A percentile compares a stretch with the other conserved stretches of the same genome.
Evolutionary conservation across 108 stramenopile genomes (phyloP).

Genomic region (Nannochloropsis oceanica): DNA sequence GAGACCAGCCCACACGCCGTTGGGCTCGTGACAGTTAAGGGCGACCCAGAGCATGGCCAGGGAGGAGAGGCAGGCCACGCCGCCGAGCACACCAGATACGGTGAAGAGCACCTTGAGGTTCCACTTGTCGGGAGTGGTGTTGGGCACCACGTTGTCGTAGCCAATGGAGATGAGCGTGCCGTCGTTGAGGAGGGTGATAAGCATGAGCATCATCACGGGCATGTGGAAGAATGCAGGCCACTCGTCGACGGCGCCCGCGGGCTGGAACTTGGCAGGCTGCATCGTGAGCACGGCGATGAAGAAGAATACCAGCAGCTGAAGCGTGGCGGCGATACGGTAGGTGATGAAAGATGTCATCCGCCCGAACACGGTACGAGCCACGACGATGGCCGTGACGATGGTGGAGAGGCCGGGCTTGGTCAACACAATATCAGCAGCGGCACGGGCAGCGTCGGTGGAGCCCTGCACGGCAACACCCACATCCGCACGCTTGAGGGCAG

Average conservation of each 20-base stretch:
- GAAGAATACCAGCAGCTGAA: constrained; percentile 53
- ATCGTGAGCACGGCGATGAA: constrained; percentile 3
- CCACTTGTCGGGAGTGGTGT: no score
- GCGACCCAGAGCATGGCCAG: background rate
- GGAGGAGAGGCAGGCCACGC: constrained; percentile 16
- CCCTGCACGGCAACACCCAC: no score
- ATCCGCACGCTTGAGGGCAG: constrained; percentile 64
- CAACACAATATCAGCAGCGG: constrained; percentile 65
- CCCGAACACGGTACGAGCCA: constrained; percentile 55
- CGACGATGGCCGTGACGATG: constrained; percentile 57
- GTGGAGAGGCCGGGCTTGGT: constrained; percentile 58
- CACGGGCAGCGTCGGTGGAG: no score
- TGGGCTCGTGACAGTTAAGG: background rate
- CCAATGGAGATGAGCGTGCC: no score
- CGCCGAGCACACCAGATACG: constrained; percentile 8
- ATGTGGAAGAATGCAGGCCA: no score
- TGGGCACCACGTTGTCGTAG: no score
- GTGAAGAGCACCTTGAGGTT: constrained; percentile 8
- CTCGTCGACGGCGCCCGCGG: background rate
- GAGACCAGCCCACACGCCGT: background rate
- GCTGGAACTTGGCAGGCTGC: constrained; percentile 7
- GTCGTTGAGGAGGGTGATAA: no score
- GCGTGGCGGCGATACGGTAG: constrained; percentile 46
- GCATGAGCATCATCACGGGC: no score
- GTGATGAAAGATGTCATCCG: constrained; percentile 13